phyloP scores from a whole-genome alignment of 2,329 filamentous ascomycete species.

The Zymoseptoria crescenta region DNA sequence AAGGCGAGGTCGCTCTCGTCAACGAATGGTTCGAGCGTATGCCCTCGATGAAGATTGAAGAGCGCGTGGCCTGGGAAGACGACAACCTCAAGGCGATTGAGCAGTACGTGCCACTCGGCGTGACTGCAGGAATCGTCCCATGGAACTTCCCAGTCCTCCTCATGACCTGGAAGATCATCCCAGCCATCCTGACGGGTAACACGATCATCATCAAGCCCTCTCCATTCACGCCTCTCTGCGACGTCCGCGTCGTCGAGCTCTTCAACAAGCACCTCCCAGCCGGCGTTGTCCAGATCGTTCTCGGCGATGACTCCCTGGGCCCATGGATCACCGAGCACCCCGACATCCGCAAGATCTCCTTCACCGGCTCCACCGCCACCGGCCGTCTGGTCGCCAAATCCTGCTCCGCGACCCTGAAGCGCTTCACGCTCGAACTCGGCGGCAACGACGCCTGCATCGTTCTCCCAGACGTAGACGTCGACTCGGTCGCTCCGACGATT shows the following conservation, averaged over 20 bases:
- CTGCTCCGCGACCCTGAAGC: slow-evolving; percentile 45
- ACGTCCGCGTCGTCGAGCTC: slow-evolving; percentile 68
- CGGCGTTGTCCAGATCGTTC: slow-evolving; percentile 83
- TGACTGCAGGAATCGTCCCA: slow-evolving; percentile 22
- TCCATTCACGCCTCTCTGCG: slow-evolving; percentile 64
- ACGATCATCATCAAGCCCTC: slow-evolving; percentile 87
- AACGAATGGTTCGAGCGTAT: slow-evolving; percentile 15
- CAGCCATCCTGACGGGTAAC: slow-evolving; percentile 78
- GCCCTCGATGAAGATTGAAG: slow-evolving; percentile 15
- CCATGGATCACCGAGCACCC: slow-evolving; percentile 54
- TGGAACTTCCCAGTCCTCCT: slow-evolving; percentile 48
- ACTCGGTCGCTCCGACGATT: slow-evolving; percentile 84
- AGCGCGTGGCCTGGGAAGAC: slow-evolving; percentile 13
- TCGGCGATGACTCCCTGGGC: slow-evolving; percentile 59
- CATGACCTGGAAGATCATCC: slow-evolving; percentile 56
- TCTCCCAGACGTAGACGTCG: slow-evolving; percentile 70
- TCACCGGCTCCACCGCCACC: slow-evolving; percentile 82
- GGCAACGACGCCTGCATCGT: slow-evolving; percentile 91
- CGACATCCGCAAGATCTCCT: slow-evolving; percentile 70
- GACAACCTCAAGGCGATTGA: slow-evolving; percentile 13
- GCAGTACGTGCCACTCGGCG: slow-evolving; percentile 15
- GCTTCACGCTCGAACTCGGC: slow-evolving; percentile 76
- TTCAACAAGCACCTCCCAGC: slow-evolving; percentile 63
- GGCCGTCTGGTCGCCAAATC: slow-evolving; percentile 76
- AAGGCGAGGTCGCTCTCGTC: slow-evolving; percentile 13